Conservation (phyloP, 73 alveolate species). For the Halteria grandinella region DNA sequence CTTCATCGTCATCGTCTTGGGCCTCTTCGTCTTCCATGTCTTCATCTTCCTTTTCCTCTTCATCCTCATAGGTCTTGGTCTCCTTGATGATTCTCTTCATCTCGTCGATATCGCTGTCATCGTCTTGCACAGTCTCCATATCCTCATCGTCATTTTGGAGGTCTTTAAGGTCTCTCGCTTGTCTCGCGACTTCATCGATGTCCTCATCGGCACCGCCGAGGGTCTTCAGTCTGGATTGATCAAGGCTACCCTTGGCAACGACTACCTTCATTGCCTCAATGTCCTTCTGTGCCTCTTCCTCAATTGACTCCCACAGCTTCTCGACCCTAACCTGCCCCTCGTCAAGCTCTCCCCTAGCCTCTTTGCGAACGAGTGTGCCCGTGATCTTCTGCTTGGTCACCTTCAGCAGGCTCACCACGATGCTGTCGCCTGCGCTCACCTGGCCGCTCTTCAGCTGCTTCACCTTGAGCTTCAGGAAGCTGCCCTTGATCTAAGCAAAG, state of each 20-base stretch:
- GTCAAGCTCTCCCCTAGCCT: background rate
- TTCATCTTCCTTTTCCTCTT: conserved; percentile 61
- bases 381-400: conserved; percentile 27
- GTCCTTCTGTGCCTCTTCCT: conserved; percentile 28
- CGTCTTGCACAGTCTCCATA: conserved; percentile 45
- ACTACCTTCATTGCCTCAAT: conserved; percentile 35
- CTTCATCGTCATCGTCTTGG: conserved; percentile 70
- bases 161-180: conserved; percentile 11
- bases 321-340: conserved; percentile 11
- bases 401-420: conserved; percentile 25
- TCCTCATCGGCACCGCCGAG: too few species aligned
- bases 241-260: too few species aligned
- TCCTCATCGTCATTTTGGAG: conserved; percentile 28
- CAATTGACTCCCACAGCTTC: conserved; percentile 25
- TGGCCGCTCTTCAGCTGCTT: conserved; percentile 21
- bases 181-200: conserved; percentile 19
- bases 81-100: conserved; percentile 48
- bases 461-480: conserved; percentile 47
- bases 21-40: conserved; percentile 71
- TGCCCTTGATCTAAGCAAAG: conserved; percentile 49
- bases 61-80: conserved; percentile 51
- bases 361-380: conserved; percentile 16
- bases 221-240: too few species aligned
- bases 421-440: conserved; percentile 45
- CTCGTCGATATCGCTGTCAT: conserved; percentile 48